These are phyloP conservation scores for Acrodontium crateriforme DNA, from an alignment of 2,329 filamentous ascomycete genomes.

Conservation along the genomic window DNA sequence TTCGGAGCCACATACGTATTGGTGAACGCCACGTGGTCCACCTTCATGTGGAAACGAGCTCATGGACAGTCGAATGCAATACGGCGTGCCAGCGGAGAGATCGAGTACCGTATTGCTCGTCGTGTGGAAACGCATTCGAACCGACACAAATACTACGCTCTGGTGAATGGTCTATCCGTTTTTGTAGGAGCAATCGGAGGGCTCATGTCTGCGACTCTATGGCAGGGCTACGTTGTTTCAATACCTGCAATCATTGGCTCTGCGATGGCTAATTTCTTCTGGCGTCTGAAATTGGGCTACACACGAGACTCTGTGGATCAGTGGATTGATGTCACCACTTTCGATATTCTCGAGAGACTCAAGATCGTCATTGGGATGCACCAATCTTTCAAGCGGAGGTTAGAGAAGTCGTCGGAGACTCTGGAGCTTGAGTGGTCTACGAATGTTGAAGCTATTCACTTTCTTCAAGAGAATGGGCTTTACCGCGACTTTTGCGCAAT, in stretches of 20 bases:
- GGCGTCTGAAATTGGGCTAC: conserved; percentile 6
- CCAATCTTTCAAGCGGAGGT: no score
- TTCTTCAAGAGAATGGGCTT: no score
- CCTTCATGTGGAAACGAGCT: conserved; percentile 30
- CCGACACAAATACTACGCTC: conserved; percentile 32
- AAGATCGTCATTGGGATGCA: no score
- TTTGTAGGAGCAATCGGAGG: conserved; percentile 35
- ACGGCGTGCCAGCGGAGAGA: conserved; percentile 8
- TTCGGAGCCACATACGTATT: conserved; percentile 37
- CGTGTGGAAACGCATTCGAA: conserved; percentile 16
- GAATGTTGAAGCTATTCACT: no score
- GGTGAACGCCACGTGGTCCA: conserved; percentile 36
- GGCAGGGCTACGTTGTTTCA: conserved; percentile 41
- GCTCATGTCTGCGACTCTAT: conserved; percentile 37
- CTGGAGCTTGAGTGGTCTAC: no score
- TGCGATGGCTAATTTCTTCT: conserved; percentile 5
- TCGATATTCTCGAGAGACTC: no score
- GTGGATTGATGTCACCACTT: no score
- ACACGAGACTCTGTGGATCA: conserved; percentile 2
- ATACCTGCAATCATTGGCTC: conserved; percentile 33
- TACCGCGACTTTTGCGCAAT: no score
- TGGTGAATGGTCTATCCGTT: conserved; percentile 33
- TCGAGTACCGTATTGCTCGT: conserved; percentile 6
- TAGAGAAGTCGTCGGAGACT: no score
- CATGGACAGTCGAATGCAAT: conserved; percentile 21